Evolutionary conservation across 2,329 filamentous ascomycete genomes (phyloP), one percentile per base, ranked within the genome.

Genomic region (Cladosporium velox): DNA sequence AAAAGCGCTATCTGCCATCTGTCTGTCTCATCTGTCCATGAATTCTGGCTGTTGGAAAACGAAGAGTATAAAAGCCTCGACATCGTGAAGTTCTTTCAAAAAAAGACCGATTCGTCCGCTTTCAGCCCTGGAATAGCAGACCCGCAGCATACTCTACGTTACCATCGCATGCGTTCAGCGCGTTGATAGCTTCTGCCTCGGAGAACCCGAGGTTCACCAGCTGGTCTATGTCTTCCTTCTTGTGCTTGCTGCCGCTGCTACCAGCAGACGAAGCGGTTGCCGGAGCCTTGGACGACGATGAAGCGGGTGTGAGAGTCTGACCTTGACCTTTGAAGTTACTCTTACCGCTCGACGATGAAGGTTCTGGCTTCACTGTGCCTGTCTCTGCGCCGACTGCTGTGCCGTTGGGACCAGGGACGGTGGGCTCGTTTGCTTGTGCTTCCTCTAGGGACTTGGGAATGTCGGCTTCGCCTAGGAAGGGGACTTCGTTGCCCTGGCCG

Each of bases 381-480:
- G 93, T 91, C 65, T 89, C 87, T 59, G 90, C 89, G 52, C 94
- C 94, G 68, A 98, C 92, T 59, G 91, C 89, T 12, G 92, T 96
- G n/a, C 93, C 94, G 47, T 90, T 91, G 0, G 93, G 91, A 0
- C 95, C 95, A 54, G 88, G 86, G 59, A 98, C 87, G 15, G 90
- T 92, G 4, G 93, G 93, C 79, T 98, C 94, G 65, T 91, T 86
- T 62, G 89, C 85, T 67, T 89, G 84, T 3, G 87, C 87, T 67
- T 91, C 89, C 71, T 93, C 91, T 41, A 85, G 79, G 57, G 90
- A 87, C 77, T 90, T 96, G n/a, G 95, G 95, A 62, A 98, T 96
- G 70, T 99, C 94, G 2, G 91, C 90, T 79, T 98, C 95, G 57
- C 92, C 91, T 14, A 99, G 82, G 78, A 99, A 99, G 0, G 91